Conservation (phyloP, 192 early-diverging fungal species). For the Gryganskiella cystojenkinii region DNA sequence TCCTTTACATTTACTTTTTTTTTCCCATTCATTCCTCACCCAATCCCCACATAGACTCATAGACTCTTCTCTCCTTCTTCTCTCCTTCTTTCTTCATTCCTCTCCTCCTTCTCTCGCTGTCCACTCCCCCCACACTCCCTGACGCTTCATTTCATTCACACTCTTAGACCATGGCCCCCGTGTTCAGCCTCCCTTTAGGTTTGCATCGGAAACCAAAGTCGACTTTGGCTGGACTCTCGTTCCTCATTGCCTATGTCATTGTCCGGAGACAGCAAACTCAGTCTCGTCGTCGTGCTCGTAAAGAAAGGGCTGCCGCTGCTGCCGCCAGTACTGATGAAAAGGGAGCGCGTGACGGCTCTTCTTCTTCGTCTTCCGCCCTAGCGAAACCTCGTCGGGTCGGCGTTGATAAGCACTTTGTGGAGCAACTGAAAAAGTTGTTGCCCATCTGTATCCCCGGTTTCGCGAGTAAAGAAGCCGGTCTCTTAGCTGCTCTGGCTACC, state of each 20-base stretch:
- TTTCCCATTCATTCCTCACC: neutral
- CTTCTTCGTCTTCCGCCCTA: no score
- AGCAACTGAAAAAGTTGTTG: conserved; percentile 64
- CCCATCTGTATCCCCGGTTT: conserved; percentile 71
- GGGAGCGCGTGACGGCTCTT: conserved; percentile 29
- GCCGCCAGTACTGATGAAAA: conserved; percentile 4
- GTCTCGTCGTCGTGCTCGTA: conserved; percentile 40
- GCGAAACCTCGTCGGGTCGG: conserved; percentile 54
- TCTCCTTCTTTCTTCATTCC: neutral
- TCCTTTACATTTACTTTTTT: neutral
- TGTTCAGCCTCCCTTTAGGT: conserved; percentile 36
- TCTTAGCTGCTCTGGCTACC: conserved; percentile 58
- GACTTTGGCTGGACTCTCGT: conserved; percentile 31
- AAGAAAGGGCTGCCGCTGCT: conserved; percentile 17
- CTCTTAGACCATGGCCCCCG: conserved; percentile 23
- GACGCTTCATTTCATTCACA: neutral
- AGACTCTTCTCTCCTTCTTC: neutral
- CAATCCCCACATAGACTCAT: neutral
- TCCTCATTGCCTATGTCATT: conserved; percentile 42
- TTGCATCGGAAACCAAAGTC: conserved; percentile 24
- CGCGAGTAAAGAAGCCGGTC: conserved; percentile 58
- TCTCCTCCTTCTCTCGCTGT: neutral
- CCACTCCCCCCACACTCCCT: neutral
- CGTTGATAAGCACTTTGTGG: conserved; percentile 65
- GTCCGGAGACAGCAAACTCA: conserved; percentile 34